Percentiles rank a stretch among this genome's conserved stretches.
Conservation (phyloP, 169 alveolate genomes). For the Eimeria sp. region DNA sequence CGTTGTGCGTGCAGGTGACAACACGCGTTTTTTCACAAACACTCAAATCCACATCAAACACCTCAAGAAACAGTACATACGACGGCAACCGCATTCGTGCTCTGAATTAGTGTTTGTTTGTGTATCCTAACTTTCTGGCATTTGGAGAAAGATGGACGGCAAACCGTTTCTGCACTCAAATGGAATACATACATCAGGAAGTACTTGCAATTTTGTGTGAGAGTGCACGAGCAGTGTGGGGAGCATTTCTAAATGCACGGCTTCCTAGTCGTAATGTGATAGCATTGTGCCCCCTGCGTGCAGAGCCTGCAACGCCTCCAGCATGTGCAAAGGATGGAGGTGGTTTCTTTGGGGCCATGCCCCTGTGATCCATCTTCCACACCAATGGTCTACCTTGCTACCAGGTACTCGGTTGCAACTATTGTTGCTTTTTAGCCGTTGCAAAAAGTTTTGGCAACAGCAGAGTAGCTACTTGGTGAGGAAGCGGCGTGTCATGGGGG, state of each 20-base stretch:
- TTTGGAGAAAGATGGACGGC: background rate
- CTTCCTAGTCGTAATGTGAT: background rate
- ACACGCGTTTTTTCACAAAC: no score
- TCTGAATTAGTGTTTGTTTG: background rate
- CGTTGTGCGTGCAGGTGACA: no score
- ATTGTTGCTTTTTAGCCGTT: no score
- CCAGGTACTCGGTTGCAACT: no score
- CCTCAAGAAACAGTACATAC: background rate
- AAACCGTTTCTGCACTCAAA: background rate
- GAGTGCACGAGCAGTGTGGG: background rate
- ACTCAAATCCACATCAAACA: background rate
- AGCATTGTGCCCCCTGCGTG: background rate
- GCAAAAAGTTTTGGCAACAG: background rate
- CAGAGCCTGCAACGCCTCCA: background rate
- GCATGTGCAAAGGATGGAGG: background rate
- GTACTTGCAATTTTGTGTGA: background rate
- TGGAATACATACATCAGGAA: background rate
- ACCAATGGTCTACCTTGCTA: no score
- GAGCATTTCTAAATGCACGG: background rate
- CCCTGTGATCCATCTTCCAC: background rate
- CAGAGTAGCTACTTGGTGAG: background rate
- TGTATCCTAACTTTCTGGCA: background rate
- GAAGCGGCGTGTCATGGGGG: background rate
- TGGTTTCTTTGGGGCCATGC: background rate
- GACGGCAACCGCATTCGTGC: background rate